Conservation (phyloP, 306 rosid species). For the Lathyrus aphaca region DNA sequence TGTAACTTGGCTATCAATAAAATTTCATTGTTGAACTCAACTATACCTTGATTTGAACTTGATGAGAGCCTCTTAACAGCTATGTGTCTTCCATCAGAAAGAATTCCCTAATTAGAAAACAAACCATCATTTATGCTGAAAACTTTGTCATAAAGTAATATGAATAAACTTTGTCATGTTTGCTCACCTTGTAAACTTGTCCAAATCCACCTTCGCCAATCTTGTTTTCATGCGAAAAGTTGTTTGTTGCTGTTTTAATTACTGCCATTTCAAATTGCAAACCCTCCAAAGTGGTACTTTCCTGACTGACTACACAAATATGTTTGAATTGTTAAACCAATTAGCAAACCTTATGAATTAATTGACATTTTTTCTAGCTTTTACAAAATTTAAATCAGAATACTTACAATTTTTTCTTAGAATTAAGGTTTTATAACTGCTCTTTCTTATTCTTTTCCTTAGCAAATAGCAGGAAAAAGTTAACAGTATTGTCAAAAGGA, state of each 20-base stretch:
- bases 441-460: not conserved
- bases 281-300: not conserved
- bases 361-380: not conserved
- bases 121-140: not conserved
- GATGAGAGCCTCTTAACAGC: constrained; percentile 69
- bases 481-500: not conserved
- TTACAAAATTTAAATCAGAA: not conserved
- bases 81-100: constrained; percentile 46
- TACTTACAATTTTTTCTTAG: constrained; percentile 22
- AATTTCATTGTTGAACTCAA: constrained; percentile 63
- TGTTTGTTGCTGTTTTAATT: constrained; percentile 23
- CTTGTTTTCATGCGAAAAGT: constrained; percentile 39
- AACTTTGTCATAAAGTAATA: not conserved
- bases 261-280: constrained; percentile 5
- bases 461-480: not conserved
- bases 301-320: constrained; percentile 16
- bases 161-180: not conserved
- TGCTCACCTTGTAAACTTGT: constrained; percentile 57
- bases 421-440: not conserved
- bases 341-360: not conserved
- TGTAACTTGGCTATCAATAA: constrained; percentile 58
- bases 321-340: not conserved
- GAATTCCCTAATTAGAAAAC: constrained; percentile 49
- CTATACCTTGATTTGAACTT: constrained; percentile 50
- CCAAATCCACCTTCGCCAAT: constrained; percentile 71